Conservation (phyloP, 345 rosid genomes). For the Pugionium dolabratum region DNA sequence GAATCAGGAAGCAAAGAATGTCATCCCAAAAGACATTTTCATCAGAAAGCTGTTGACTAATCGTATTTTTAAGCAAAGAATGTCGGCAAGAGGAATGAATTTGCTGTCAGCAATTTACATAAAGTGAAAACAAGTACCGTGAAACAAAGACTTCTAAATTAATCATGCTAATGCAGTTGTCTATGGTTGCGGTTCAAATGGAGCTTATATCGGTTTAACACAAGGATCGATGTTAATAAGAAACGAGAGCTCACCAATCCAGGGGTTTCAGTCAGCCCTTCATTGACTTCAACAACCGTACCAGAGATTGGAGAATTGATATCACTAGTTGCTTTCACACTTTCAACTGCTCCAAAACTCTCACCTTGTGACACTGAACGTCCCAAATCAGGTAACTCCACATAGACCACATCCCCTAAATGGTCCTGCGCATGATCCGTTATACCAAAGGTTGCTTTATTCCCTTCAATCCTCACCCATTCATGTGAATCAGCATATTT, state of each 20-base stretch:
- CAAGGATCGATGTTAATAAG: not conserved
- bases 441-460: conserved; percentile 77
- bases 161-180: not conserved
- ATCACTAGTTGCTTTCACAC: conserved; percentile 99
- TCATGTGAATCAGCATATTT: conserved; percentile 90
- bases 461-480: conserved; percentile 87
- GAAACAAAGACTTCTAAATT: not conserved
- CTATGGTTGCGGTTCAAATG: not conserved
- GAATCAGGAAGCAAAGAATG: not conserved
- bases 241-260: conserved; percentile 63
- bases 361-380: conserved; percentile 59
- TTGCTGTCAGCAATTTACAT: not conserved
- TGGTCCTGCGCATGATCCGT: conserved; percentile 98
- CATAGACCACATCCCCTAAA: conserved; percentile 94
- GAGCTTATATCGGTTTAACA: not conserved
- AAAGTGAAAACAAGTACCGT: not conserved
- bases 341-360: conserved; percentile 94
- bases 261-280: conserved; percentile 60
- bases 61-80: not conserved
- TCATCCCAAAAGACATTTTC: not conserved
- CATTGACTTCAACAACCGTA: conserved; percentile 72
- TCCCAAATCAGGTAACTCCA: conserved; percentile 87
- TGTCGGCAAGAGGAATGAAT: not conserved
- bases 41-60: not conserved
- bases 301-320: conserved; percentile 90